Percentiles rank a stretch among this genome's conserved stretches.
Conservation (phyloP, 495 filamentous ascomycete species). For the Tuber indicum region DNA sequence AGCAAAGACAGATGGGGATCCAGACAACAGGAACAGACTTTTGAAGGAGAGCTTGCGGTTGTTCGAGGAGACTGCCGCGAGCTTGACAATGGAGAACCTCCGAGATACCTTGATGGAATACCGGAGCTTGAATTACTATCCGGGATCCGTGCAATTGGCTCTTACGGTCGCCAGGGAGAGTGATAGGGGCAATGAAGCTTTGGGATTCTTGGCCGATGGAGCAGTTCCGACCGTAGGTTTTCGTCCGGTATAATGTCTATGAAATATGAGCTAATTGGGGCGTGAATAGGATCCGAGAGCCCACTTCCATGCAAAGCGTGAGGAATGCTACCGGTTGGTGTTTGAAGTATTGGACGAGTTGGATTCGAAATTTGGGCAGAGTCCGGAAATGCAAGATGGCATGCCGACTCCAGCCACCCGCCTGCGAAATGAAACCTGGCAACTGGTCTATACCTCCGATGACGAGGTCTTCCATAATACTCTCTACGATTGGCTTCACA, state of each 20-base stretch:
- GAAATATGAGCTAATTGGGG: constrained; percentile 37
- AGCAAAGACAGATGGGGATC: constrained; percentile 63
- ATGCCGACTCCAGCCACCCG: constrained; percentile 65
- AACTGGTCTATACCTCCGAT: constrained; percentile 70
- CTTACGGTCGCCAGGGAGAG: constrained; percentile 70
- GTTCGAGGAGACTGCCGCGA: constrained; percentile 79
- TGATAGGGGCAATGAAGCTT: constrained; percentile 75
- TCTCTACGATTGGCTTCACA: constrained; percentile 94
- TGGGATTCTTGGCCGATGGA: constrained; percentile 67
- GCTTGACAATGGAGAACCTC: constrained; percentile 72
- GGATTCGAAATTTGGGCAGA: constrained; percentile 58
- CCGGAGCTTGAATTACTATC: constrained; percentile 75
- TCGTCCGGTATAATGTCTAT: not conserved
- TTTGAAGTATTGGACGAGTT: constrained; percentile 69
- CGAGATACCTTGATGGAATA: constrained; percentile 71
- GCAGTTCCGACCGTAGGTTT: constrained; percentile 49
- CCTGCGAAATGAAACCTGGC: constrained; percentile 78
- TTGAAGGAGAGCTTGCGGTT: constrained; percentile 82
- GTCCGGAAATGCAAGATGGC: constrained; percentile 70
- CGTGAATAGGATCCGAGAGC: constrained; percentile 59
- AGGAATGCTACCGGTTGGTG: constrained; percentile 74
- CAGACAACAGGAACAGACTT: constrained; percentile 61
- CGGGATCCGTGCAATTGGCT: constrained; percentile 85
- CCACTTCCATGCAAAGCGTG: constrained; percentile 60
- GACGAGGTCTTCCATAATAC: constrained; percentile 92